Evolutionary conservation across 805 yeast genomes (phyloP), one percentile per base, ranked within the genome.

Genomic region (Barnettozyma californica): DNA sequence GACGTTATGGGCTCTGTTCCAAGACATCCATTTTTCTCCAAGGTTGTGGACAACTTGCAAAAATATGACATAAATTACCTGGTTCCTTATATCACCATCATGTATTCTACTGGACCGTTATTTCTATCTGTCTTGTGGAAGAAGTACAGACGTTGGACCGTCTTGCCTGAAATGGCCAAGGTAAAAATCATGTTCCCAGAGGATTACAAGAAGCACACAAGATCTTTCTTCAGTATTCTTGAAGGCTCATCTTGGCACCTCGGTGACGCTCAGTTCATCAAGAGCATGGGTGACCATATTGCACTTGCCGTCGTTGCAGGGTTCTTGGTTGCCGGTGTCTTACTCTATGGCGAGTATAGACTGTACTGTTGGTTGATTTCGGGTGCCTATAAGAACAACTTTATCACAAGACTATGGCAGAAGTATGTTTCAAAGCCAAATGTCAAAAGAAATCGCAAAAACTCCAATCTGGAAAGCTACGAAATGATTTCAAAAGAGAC

Each of bases 1-100:
- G 96, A 90, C 63, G 90, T 90, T 14, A 86, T 91, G 95, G 96
- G 95, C 10, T 71, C 92, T 3, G 83, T 85, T 11, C 96, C 95
- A 31, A 71, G 75, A 43, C 97, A 91, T 66, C 96, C 96, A 3
- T 87, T 90, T 68, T 88, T 87, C 70, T 64, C 76, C 43, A 83
- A 82, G 60, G 85, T 77, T 16, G 76, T 88, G 51, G 84, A 83
- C 52, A 77, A 77, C 42, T 71, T 91, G 51, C 67, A 80, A 52
- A 72, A 67, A 45, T 84, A 79, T 61, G 81, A 88, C 60, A 63
- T 69, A 41, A 84, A 87, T 66, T 89, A 95, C 86, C 67, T 85
- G 34, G 81, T 88, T 16, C 96, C 97, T 13, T 91, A 91, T 68
- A 71, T 90, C 52, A 89, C 97, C 31, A 89, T 91, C 64, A 88